Conservation (phyloP, 1,139 yeast species). For the Candida tetrigidarum region DNA sequence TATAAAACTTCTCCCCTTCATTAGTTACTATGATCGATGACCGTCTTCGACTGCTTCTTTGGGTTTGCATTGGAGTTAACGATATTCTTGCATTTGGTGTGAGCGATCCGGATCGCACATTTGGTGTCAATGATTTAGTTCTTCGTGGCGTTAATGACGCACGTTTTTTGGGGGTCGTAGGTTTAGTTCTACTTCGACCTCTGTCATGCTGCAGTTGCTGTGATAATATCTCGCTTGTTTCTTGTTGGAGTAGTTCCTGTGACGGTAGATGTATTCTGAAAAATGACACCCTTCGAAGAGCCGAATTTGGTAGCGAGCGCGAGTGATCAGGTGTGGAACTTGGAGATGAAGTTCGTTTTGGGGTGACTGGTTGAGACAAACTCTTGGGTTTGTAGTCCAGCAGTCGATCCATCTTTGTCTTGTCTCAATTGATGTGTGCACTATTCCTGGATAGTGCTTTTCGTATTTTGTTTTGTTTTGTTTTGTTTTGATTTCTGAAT, state of each 20-base stretch:
- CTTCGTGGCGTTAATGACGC: not conserved
- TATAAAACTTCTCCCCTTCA: conserved; percentile 29
- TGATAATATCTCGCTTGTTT: conserved; percentile 6
- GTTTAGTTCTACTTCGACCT: conserved; percentile 6
- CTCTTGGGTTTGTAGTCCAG: not conserved
- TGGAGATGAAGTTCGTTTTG: conserved; percentile 7
- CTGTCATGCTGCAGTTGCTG: conserved; percentile 2
- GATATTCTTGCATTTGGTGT: conserved; percentile 2
- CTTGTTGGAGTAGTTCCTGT: conserved; percentile 5
- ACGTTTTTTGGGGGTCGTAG: conserved; percentile 7
- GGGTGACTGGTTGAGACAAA: conserved; percentile 14
- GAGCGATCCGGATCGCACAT: not conserved
- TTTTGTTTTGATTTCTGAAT: not conserved
- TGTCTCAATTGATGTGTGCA: not conserved
- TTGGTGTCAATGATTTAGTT: not conserved
- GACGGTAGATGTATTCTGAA: conserved; percentile 12
- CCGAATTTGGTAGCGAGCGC: conserved; percentile 10
- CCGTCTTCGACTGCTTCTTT: conserved; percentile 9
- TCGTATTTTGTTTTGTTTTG: not conserved
- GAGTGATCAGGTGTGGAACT: not conserved
- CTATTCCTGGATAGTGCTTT: not conserved
- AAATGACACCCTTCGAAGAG: conserved; percentile 4
- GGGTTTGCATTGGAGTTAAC: conserved; percentile 4
- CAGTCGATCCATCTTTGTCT: not conserved
- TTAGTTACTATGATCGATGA: conserved; percentile 22